phyloP scores from a whole-genome alignment of 352 stramenopile species.

The Phytophthora pluvialis region DNA sequence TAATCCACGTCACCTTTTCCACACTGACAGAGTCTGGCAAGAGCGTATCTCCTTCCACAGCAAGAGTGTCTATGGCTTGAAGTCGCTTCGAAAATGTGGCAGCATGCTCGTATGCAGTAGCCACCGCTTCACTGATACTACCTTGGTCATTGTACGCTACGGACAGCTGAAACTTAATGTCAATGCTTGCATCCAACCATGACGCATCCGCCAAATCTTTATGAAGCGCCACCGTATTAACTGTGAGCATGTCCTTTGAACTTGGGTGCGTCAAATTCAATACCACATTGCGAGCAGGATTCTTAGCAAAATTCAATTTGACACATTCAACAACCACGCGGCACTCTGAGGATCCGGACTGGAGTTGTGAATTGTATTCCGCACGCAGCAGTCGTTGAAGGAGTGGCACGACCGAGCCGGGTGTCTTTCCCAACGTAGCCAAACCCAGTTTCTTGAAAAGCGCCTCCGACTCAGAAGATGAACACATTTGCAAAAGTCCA shows the following conservation, averaged over 20 bases:
- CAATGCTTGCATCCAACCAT: conserved; percentile 30
- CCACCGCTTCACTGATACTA: conserved; percentile 41
- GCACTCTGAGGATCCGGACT: conserved; percentile 51
- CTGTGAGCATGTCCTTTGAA: conserved; percentile 15
- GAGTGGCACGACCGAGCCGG: conserved; percentile 21
- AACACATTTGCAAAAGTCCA: conserved; percentile 40
- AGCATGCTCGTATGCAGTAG: conserved; percentile 41
- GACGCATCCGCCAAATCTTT: conserved; percentile 7
- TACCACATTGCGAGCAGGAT: conserved; percentile 22
- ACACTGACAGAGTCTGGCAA: conserved; percentile 8
- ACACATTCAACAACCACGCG: conserved; percentile 43
- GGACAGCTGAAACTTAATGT: conserved; percentile 50
- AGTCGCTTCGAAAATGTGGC: conserved; percentile 38
- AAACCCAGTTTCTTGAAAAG: conserved; percentile 49
- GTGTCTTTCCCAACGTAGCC: conserved; percentile 18
- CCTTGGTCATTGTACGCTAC: conserved; percentile 53
- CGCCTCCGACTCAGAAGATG: conserved; percentile 17
- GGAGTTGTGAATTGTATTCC: conserved; percentile 38
- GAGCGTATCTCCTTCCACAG: conserved; percentile 1
- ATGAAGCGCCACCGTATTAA: conserved; percentile 8
- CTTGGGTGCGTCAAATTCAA: conserved; percentile 25
- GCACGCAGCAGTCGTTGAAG: conserved; percentile 53
- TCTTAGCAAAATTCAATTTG: conserved; percentile 36
- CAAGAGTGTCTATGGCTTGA: conserved; percentile 21
- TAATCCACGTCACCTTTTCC: conserved; percentile 27